Conservation (phyloP, 2,329 filamentous ascomycete genomes). For the Diaporthe sp. region DNA sequence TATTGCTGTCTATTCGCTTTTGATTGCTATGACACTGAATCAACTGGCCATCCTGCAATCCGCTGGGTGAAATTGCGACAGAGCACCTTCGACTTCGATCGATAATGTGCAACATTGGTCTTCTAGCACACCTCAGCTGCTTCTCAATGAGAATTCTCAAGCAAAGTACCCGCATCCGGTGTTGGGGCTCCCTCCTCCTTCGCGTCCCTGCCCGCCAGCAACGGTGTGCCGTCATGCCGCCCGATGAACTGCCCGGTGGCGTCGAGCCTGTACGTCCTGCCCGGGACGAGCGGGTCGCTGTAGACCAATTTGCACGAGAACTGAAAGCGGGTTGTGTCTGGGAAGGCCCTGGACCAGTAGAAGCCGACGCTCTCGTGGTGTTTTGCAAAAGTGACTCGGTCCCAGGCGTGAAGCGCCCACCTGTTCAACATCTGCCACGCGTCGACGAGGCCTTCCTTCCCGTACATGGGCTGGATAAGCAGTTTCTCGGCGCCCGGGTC, state of each 20-base stretch:
- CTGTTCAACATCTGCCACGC: not conserved
- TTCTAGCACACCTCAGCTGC: not conserved
- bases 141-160: not conserved
- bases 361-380: constrained; percentile 8
- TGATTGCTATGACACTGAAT: not conserved
- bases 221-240: not conserved
- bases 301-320: not conserved
- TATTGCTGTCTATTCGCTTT: constrained; percentile 5
- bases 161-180: not conserved
- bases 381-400: not conserved
- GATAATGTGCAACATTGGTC: not conserved
- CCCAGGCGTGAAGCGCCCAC: not conserved
- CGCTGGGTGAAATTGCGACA: not conserved
- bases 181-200: not conserved
- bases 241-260: constrained; percentile 5
- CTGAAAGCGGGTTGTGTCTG: not conserved
- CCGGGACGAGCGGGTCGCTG: constrained; percentile 11
- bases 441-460: constrained; percentile 10
- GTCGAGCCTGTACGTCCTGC: not conserved
- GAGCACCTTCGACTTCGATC: not conserved
- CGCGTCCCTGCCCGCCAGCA: not conserved
- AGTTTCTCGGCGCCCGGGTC: not conserved
- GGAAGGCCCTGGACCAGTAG: constrained; percentile 12
- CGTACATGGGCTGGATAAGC: not conserved
- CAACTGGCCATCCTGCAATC: not conserved